Percentiles rank a stretch among this genome's conserved stretches.
phyloP scores from a whole-genome alignment of 2,329 filamentous ascomycete genomes.

The Penicillium oxalicum region DNA sequence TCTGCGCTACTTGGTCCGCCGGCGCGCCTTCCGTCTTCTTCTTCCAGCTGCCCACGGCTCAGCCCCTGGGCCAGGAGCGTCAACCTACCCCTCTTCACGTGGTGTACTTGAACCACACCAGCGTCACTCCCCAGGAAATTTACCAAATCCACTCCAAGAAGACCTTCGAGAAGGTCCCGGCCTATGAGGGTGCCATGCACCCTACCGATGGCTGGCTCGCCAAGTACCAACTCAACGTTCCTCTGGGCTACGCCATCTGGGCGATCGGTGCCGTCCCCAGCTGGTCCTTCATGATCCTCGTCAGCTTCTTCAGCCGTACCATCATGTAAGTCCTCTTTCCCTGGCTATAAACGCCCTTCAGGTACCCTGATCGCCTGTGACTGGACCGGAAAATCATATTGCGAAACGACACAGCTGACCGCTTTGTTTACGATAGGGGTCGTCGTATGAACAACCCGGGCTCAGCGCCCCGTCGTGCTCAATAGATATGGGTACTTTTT shows the following conservation, averaged over 20 bases:
- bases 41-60: conserved; percentile 50
- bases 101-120: conserved; percentile 53
- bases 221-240: conserved; percentile 48
- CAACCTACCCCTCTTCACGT: conserved; percentile 50
- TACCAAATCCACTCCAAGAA: conserved; percentile 53
- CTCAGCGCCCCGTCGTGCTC: conserved; percentile 10
- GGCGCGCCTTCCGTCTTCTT: conserved; percentile 53
- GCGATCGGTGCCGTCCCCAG: conserved; percentile 54
- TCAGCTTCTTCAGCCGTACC: conserved; percentile 55
- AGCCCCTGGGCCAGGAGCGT: conserved; percentile 46
- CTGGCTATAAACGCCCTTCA: conserved; percentile 1
- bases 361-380: background rate
- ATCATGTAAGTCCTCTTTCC: conserved; percentile 51
- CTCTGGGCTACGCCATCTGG: conserved; percentile 53
- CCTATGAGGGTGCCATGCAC: conserved; percentile 56
- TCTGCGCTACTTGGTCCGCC: conserved; percentile 57
- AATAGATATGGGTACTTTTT: conserved; percentile 12
- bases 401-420: background rate
- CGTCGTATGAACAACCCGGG: conserved; percentile 20
- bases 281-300: conserved; percentile 59
- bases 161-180: conserved; percentile 46
- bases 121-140: conserved; percentile 51
- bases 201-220: conserved; percentile 55
- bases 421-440: conserved; percentile 18
- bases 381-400: background rate